phyloP scores from a whole-genome alignment of 2,329 filamentous ascomycete species.

The Aspergillus intermedius region DNA sequence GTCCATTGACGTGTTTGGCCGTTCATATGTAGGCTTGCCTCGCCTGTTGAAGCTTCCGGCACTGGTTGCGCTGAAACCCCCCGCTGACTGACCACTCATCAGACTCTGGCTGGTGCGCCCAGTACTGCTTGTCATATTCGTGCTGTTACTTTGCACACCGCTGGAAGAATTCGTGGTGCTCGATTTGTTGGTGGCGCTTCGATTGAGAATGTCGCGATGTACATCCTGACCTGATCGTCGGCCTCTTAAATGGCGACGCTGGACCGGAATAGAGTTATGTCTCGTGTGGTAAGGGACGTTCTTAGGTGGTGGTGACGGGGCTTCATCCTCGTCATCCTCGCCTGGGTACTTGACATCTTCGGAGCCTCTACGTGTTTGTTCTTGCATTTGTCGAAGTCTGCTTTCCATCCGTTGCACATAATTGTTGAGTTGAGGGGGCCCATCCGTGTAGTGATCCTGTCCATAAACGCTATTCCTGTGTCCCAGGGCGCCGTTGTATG shows the following conservation, averaged over 20 bases:
- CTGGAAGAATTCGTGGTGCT: constrained; percentile 72
- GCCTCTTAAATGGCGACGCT: constrained; percentile 31
- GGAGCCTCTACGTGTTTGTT: constrained; percentile 36
- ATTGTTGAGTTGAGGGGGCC: constrained; percentile 67
- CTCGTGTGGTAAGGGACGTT: constrained; percentile 38
- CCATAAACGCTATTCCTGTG: constrained; percentile 37
- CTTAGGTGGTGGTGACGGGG: constrained; percentile 59
- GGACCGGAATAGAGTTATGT: constrained; percentile 36
- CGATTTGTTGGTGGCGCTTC: constrained; percentile 84
- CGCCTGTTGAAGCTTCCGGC: constrained; percentile 85
- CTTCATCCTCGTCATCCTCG: constrained; percentile 39
- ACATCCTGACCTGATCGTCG: constrained; percentile 64
- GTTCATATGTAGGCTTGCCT: constrained; percentile 41
- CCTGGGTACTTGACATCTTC: constrained; percentile 48
- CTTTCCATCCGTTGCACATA: constrained; percentile 92
- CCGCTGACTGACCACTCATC: constrained; percentile 89
- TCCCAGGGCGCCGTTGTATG: constrained; percentile 53
- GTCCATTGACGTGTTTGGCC: constrained; percentile 40
- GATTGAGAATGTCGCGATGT: constrained; percentile 59
- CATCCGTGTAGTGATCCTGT: constrained; percentile 39
- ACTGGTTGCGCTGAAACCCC: constrained; percentile 88
- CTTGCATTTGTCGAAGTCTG: constrained; percentile 65
- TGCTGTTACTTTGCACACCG: constrained; percentile 61
- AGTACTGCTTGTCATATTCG: constrained; percentile 61
- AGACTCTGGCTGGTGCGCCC: constrained; percentile 75